Base-by-base conservation (phyloP, 495 filamentous ascomycete genomes). In the Terfezia claveryi region DNA sequence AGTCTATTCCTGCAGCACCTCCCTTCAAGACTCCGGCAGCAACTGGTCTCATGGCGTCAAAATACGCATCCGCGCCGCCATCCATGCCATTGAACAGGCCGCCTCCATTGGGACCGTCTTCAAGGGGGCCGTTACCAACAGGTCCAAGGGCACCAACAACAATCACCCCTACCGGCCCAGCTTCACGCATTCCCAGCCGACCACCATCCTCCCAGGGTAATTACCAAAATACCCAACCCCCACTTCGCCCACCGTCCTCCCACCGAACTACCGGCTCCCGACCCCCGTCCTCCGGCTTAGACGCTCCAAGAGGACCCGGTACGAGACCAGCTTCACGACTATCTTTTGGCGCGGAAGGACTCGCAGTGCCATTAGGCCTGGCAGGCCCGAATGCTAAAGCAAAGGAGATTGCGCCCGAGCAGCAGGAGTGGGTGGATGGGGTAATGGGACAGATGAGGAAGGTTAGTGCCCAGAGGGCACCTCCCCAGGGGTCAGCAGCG, bases 381-480 rank as follows among this genome's bases (percentile, higher is more conserved):
- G 78, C 80, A 1, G 80, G 80, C 11, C 80, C 80, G 7, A 72
- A 71, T 53, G 68, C 68, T 14, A 61, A 66, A 37, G 63, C 72
- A 8, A 73, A 74, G 50, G 73, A 75, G 51, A 76, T 86, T 58
- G 76, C 71, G 51, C 74, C 75, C 54, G 76, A 83, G 66, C 79
- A 78, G 58, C 69, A 74, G 51, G 73, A 75, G 44, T 86, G 82
- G 82, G 78, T 86, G 3, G 79, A 86, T 64, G 79, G 75, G 36
- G 79, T 86, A 68, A 75, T 83, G 64, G 78, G 80, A 50, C 78
- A 80, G 58, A 78, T 80, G 6, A 66, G 73, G 27, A 68, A 73
- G 23, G 78, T 74, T 38, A 76, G 73, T 52, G 70, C 70, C 36
- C 72, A 73, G 54, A 37, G 51, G 55, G 37, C 56, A 59, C 37